Base-by-base conservation (phyloP, 2,329 filamentous ascomycete species). In the Rhexocercosporidium sp. region DNA sequence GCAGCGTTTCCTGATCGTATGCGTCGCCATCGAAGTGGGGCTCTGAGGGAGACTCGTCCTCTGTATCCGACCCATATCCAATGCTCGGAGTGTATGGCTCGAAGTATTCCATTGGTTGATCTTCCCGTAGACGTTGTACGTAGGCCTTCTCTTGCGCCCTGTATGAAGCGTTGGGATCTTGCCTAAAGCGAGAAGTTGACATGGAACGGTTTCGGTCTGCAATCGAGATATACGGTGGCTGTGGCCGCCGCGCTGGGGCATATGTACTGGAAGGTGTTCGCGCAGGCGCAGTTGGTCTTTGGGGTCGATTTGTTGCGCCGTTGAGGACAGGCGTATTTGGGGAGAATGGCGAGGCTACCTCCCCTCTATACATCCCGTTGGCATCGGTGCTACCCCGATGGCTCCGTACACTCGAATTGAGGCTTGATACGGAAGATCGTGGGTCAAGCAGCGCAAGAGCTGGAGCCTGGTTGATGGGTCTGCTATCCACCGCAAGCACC, bases 81-180 rank as follows among this genome's bases (percentile, higher is more conserved):
- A 93, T 82, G 70, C 86, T 89, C 49, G 89, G 88, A 1, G 89
- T 88, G 72, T 92, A 91, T 14, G 89, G 84, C 65, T 94, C 90
- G 70, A 83, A 78, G 51, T 78, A 78, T 66, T 77, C 78, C 27
- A 74, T 72, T 22, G 83, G 81, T 51, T 89, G 87, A 72, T 96
- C 92, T 77, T 96, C 93, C 66, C 94, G 90, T 76, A 98, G 87
- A 73, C 95, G 90, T 79, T 97, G 93, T 39, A 98, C 91, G 77
- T 99, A 99, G 66, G 95, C 95, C 77, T 94, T 93, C 79, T 98
- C 95, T 80, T 98, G 93, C 57, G 92, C 92, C 68, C 92, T 84
- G 77, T 92, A 93, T 72, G 91, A 88, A 62, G 89, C 89, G 74
- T 90, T 90, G 11, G 90, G 90, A 74, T 92, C 91, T 70, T 85